These are phyloP conservation scores for Phytophthora kernoviae DNA, from an alignment of 352 stramenopile species.

Conservation along the genomic window DNA sequence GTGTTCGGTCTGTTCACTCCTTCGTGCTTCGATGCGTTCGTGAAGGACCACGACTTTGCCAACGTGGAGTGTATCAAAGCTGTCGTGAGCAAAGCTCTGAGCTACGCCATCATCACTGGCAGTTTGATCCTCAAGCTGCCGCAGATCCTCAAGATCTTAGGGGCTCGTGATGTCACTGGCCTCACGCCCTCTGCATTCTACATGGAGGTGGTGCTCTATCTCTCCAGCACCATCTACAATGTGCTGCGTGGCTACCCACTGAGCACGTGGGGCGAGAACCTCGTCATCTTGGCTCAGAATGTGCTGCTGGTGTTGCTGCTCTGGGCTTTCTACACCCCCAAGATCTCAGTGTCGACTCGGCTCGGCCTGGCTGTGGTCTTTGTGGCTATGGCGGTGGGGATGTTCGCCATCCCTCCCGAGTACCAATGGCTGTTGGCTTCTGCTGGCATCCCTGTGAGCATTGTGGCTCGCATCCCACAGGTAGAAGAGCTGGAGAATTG, in stretches of 20 bases:
- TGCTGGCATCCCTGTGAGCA: conserved; percentile 76
- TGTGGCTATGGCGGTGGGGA: conserved; percentile 44
- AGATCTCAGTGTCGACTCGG: conserved; percentile 56
- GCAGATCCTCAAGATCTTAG: conserved; percentile 90
- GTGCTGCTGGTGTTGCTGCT: conserved; percentile 81
- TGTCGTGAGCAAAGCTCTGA: conserved; percentile 81
- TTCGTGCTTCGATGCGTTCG: conserved; percentile 82
- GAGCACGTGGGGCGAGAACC: conserved; percentile 86
- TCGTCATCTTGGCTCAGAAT: conserved; percentile 88
- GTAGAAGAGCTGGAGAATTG: conserved; percentile 26
- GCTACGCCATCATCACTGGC: conserved; percentile 88
- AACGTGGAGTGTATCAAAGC: conserved; percentile 87
- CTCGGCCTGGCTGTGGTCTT: conserved; percentile 58
- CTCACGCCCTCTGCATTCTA: conserved; percentile 89
- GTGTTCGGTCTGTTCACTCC: conserved; percentile 76
- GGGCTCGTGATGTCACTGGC: conserved; percentile 79
- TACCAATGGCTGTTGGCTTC: conserved; percentile 79
- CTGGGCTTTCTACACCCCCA: conserved; percentile 70
- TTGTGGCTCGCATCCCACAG: conserved; percentile 82
- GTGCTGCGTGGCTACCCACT: conserved; percentile 82
- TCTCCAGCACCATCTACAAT: conserved; percentile 87
- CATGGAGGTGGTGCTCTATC: conserved; percentile 87
- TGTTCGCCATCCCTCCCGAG: conserved; percentile 73
- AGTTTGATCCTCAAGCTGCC: conserved; percentile 88
- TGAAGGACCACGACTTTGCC: conserved; percentile 79